A percentile compares a stretch with the other conserved stretches of the same genome.
Evolutionary conservation across 768 basidiomycete genomes (phyloP).

Genomic region (Russula sp.): DNA sequence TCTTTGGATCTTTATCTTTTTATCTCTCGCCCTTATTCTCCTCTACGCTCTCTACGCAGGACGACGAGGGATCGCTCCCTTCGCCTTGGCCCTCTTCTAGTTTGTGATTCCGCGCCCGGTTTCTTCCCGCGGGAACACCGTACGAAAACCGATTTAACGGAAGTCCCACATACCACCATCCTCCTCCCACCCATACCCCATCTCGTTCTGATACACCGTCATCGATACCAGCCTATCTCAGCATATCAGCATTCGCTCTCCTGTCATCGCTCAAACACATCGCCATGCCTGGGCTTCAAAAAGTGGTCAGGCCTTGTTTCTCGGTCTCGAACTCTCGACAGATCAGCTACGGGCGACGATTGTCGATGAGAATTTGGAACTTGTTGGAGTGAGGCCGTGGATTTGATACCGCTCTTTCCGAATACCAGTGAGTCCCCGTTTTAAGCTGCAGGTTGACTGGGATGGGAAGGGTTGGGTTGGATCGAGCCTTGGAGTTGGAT

Average conservation of each 20-base stretch:
- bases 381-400: slow-evolving; percentile 76
- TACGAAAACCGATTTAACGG: slow-evolving; percentile 10
- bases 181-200: not conserved
- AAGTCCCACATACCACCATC: slow-evolving; percentile 11
- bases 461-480: not conserved
- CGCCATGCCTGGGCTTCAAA: slow-evolving; percentile 36
- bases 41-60: slow-evolving; percentile 3
- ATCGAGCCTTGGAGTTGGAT: slow-evolving; percentile 9
- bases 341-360: slow-evolving; percentile 82
- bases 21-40: slow-evolving; percentile 1
- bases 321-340: slow-evolving; percentile 81
- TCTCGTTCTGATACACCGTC: not conserved
- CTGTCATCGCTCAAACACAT: not conserved
- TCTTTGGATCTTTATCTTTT: not conserved
- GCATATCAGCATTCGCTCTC: not conserved
- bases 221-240: not conserved
- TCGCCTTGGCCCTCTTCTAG: not conserved
- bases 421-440: slow-evolving; percentile 66
- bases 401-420: slow-evolving; percentile 74
- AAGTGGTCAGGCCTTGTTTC: slow-evolving; percentile 57
- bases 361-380: slow-evolving; percentile 77
- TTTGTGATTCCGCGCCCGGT: slow-evolving; percentile 10
- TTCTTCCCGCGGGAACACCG: slow-evolving; percentile 8
- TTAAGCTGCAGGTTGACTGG: slow-evolving; percentile 4
- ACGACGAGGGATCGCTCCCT: slow-evolving; percentile 3